Evolutionary conservation across 495 filamentous ascomycete species (phyloP).

Genomic region (Tuber aestivum): DNA sequence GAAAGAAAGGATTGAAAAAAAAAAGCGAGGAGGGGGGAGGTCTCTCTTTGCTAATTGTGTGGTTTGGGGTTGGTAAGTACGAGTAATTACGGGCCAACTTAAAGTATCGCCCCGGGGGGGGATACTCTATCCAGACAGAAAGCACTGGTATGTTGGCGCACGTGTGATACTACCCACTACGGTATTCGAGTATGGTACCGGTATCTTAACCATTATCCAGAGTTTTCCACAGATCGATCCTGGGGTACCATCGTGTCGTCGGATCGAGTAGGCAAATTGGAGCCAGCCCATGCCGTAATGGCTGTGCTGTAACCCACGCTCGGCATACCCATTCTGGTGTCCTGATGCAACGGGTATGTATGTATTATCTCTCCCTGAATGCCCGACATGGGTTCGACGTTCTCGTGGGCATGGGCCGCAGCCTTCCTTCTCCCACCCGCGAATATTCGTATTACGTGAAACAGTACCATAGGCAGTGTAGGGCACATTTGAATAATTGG

Average conservation of each 20-base stretch:
- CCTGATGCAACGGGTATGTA: neutral
- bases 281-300: neutral
- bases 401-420: neutral
- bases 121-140: neutral
- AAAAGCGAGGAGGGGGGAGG: neutral
- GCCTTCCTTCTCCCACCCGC: neutral
- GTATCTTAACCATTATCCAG: neutral
- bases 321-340: neutral
- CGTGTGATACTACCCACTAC: neutral
- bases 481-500: neutral
- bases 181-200: neutral
- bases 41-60: neutral
- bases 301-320: neutral
- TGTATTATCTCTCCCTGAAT: neutral
- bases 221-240: neutral
- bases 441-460: neutral
- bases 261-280: neutral
- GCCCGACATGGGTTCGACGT: neutral
- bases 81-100: neutral
- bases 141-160: neutral
- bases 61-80: neutral
- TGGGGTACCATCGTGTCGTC: neutral
- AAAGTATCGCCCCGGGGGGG: neutral
- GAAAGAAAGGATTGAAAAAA: too few relatives aligned
- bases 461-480: neutral